A percentile compares a stretch with the other conserved stretches of the same genome.
phyloP scores from a whole-genome alignment of 225 moss, liverwort and hornwort species.

The Pseudoscleropodium purum region DNA sequence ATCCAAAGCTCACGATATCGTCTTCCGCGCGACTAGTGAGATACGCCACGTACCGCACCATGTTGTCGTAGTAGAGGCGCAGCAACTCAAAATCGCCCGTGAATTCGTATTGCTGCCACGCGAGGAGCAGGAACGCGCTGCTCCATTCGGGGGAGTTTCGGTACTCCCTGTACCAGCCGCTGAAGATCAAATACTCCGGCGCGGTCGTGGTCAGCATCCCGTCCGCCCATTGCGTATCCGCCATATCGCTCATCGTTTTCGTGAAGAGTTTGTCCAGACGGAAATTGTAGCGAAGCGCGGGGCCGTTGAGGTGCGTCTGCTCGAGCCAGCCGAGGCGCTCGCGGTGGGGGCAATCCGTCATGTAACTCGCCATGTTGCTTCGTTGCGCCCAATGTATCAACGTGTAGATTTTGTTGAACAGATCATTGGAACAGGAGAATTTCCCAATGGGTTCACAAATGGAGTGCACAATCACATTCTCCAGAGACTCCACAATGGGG shows the following conservation, averaged over 20 bases:
- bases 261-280: constrained; percentile 28
- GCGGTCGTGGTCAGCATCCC: constrained; percentile 48
- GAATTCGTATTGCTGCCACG: constrained; percentile 52
- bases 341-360: constrained; percentile 47
- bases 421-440: constrained; percentile 29
- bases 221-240: constrained; percentile 22
- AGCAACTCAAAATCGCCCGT: constrained; percentile 23
- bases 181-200: constrained; percentile 27
- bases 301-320: constrained; percentile 42
- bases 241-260: constrained; percentile 43
- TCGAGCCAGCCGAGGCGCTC: constrained; percentile 48
- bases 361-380: constrained; percentile 37
- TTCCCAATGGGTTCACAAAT: constrained; percentile 15
- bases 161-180: constrained; percentile 16
- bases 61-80: constrained; percentile 27
- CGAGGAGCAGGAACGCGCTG: constrained; percentile 31
- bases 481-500: constrained; percentile 19
- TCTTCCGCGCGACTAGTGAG: constrained; percentile 19
- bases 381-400: constrained; percentile 35
- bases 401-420: constrained; percentile 35
- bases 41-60: constrained; percentile 41
- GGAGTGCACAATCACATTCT: constrained; percentile 37
- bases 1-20: constrained; percentile 35
- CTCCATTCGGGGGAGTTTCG: constrained; percentile 46
- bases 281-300: constrained; percentile 36